phyloP scores from a whole-genome alignment of 176 grass and related monocot genomes.

The Rhynchospora pubera region DNA sequence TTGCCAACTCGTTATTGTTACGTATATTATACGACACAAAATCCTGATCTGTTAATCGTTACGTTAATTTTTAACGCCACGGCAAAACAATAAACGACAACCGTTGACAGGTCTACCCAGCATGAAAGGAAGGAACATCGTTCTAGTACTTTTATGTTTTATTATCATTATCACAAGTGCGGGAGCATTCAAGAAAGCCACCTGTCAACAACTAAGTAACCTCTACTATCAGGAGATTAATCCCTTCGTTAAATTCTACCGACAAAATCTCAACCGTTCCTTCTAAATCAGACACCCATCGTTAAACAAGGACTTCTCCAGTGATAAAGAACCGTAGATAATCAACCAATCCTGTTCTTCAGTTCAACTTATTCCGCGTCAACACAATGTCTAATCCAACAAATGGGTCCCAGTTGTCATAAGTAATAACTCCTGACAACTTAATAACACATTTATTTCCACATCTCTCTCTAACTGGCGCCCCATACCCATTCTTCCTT shows the following conservation, averaged over 20 bases:
- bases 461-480: slow-evolving; percentile 7
- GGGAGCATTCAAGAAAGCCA: background rate
- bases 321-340: background rate
- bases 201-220: background rate
- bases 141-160: too few relatives aligned
- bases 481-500: background rate
- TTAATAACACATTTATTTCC: background rate
- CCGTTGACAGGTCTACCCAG: too few relatives aligned
- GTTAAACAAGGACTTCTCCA: background rate
- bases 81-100: too few relatives aligned
- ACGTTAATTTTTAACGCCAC: too few relatives aligned
- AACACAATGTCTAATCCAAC: background rate
- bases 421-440: background rate
- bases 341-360: too few relatives aligned
- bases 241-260: background rate
- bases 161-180: too few relatives aligned
- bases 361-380: background rate
- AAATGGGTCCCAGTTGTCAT: background rate
- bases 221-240: background rate
- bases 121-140: too few relatives aligned
- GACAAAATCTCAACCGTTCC: background rate
- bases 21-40: too few relatives aligned
- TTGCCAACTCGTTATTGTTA: too few relatives aligned
- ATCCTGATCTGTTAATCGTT: too few relatives aligned
- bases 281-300: background rate